Conservation (phyloP, 768 basidiomycete genomes). For the Candolleomyces efflorescens region DNA sequence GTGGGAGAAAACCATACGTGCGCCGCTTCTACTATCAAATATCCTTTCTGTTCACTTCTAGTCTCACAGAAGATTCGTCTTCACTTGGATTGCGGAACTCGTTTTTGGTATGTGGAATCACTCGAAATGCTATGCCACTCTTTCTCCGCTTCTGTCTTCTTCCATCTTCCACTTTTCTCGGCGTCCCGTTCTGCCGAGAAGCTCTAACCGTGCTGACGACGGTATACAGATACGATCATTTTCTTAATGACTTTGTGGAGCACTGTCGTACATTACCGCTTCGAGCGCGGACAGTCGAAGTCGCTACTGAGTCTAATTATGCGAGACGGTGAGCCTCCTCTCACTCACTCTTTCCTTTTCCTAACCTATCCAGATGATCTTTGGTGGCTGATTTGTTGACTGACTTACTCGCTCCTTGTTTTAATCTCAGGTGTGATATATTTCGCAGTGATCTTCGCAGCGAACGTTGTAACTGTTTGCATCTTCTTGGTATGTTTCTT, state of each 20-base stretch:
- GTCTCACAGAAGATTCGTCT: constrained; percentile 24
- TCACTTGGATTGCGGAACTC: constrained; percentile 33
- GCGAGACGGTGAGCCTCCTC: constrained; percentile 24
- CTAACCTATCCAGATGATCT: background rate
- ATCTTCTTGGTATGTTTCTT: constrained; percentile 23
- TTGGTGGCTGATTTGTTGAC: too few relatives aligned
- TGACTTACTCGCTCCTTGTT: background rate
- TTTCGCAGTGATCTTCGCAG: constrained; percentile 28
- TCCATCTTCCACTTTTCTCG: background rate
- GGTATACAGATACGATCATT: constrained; percentile 23
- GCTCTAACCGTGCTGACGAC: background rate
- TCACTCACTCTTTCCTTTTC: too few relatives aligned
- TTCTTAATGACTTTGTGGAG: constrained; percentile 28
- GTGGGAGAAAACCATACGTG: constrained; percentile 26
- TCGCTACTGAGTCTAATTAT: constrained; percentile 25
- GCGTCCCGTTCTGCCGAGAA: background rate
- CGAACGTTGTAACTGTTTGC: constrained; percentile 26
- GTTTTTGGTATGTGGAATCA: constrained; percentile 22
- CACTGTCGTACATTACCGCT: constrained; percentile 16
- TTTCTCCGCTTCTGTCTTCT: too few relatives aligned
- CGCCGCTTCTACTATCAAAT: background rate
- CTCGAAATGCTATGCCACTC: too few relatives aligned
- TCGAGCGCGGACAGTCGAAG: constrained; percentile 7
- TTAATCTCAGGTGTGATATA: constrained; percentile 24
- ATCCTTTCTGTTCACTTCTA: background rate